A percentile compares a stretch with the other conserved stretches of the same genome.
These are phyloP conservation scores for Lupinus albus DNA, from an alignment of 306 rosid genomes.

Conservation along the genomic window DNA sequence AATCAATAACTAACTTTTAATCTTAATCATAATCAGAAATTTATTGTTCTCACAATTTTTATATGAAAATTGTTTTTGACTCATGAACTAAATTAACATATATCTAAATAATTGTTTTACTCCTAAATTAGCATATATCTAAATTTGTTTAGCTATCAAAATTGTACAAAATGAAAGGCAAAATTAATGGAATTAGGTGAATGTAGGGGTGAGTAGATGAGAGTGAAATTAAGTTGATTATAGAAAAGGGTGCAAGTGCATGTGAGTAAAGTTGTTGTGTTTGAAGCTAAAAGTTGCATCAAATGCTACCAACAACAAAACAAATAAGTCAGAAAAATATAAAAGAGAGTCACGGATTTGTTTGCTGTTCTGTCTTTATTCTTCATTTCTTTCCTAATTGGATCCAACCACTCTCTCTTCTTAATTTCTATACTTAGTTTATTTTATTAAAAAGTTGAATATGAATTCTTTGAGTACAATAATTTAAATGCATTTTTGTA, in stretches of 20 bases:
- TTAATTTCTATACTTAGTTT: no score
- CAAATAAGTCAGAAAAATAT: slow-evolving; percentile 24
- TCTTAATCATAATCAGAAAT: no score
- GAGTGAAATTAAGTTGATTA: neutral
- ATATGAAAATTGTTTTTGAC: no score
- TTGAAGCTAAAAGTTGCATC: slow-evolving; percentile 30
- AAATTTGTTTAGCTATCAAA: neutral
- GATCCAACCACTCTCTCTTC: neutral
- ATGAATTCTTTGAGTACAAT: no score
- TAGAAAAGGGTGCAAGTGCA: slow-evolving; percentile 29
- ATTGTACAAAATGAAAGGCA: slow-evolving; percentile 19
- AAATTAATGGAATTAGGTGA: neutral
- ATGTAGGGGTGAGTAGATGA: neutral
- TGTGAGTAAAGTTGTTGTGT: slow-evolving; percentile 32
- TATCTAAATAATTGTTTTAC: no score
- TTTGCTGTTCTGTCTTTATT: slow-evolving; percentile 13
- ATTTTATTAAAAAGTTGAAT: no score
- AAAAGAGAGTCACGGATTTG: slow-evolving; percentile 46
- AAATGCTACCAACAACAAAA: slow-evolving; percentile 37
- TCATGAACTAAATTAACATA: no score
- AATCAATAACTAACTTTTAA: no score
- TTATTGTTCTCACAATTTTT: no score
- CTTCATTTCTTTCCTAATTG: no score
- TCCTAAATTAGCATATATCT: no score
- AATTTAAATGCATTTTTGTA: no score